phyloP scores from a whole-genome alignment of 2,329 filamentous ascomycete genomes.

The Colletotrichum phormii region DNA sequence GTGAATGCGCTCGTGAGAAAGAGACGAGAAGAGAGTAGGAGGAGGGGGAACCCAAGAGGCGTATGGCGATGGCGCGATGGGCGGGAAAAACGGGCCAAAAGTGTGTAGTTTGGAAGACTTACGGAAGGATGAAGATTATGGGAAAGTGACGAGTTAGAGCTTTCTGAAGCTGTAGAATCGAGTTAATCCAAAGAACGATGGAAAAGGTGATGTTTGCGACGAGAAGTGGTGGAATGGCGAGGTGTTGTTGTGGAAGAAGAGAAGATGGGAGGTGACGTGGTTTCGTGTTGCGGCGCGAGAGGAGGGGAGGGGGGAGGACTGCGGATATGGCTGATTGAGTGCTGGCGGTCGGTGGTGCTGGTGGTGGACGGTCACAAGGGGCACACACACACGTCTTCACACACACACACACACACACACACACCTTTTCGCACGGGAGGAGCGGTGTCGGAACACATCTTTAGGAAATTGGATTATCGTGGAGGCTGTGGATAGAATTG shows the following conservation, averaged over 20 bases:
- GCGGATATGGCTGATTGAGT: constrained; percentile 15
- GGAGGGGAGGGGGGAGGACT: neutral
- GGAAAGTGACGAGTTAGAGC: neutral
- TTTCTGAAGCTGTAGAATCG: constrained; percentile 15
- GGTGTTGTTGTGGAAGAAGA: constrained; percentile 9
- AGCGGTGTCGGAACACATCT: constrained; percentile 3
- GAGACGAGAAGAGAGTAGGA: neutral
- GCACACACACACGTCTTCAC: neutral
- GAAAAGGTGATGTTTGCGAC: neutral
- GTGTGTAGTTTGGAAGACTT: neutral
- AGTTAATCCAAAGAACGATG: neutral
- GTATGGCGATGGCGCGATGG: constrained; percentile 7
- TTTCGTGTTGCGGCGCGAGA: constrained; percentile 4
- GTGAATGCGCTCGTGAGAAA: constrained; percentile 16
- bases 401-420: neutral
- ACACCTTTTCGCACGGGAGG: neutral
- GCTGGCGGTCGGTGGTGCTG: neutral
- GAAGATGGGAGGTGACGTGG: constrained; percentile 19
- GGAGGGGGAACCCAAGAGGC: neutral
- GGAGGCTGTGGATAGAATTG: neutral
- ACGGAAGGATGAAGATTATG: neutral
- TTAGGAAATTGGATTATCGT: neutral
- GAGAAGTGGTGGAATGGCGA: neutral
- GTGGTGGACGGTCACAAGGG: constrained; percentile 11
- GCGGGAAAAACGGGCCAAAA: neutral